Conservation (phyloP, 768 basidiomycete species). For the Boletus patriciae region DNA sequence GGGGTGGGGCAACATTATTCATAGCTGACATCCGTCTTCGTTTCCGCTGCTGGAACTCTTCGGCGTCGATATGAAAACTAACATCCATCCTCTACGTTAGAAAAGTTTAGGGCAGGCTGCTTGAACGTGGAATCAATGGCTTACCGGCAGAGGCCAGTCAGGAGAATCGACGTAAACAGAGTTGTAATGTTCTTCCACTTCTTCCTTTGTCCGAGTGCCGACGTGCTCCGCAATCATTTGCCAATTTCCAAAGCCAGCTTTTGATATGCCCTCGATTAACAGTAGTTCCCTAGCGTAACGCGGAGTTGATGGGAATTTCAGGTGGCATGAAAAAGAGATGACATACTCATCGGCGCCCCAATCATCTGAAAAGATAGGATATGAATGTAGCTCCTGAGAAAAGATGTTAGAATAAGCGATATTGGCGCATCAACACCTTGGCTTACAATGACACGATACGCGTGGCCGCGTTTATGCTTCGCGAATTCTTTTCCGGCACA, state of each 20-base stretch:
- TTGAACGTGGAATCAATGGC: conserved; percentile 25
- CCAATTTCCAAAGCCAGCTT: conserved; percentile 95
- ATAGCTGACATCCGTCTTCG: conserved; percentile 84
- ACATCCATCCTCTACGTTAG: conserved; percentile 42
- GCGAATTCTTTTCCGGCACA: conserved; percentile 88
- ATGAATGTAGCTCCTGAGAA: conserved; percentile 86
- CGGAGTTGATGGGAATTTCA: conserved; percentile 4
- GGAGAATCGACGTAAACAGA: conserved; percentile 76
- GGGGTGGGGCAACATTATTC: conserved; percentile 53
- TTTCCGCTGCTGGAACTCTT: conserved; percentile 87
- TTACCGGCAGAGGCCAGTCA: conserved; percentile 79
- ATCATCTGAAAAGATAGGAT: conserved; percentile 91
- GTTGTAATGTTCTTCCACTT: conserved; percentile 88
- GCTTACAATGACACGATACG: conserved; percentile 88
- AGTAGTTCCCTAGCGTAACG: conserved; percentile 68
- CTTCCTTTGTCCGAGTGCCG: conserved; percentile 90
- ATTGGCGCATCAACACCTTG: neutral
- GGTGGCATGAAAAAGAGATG: neutral
- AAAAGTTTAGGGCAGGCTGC: neutral
- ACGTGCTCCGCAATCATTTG: conserved; percentile 93
- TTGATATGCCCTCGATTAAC: conserved; percentile 82
- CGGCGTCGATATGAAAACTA: conserved; percentile 69
- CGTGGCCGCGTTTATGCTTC: conserved; percentile 80
- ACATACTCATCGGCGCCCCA: conserved; percentile 98
- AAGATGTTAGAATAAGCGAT: conserved; percentile 3